Evolutionary conservation across 345 rosid genomes (phyloP), one percentile per base, ranked within the genome.

Genomic region (Eucalyptus curtisii): DNA sequence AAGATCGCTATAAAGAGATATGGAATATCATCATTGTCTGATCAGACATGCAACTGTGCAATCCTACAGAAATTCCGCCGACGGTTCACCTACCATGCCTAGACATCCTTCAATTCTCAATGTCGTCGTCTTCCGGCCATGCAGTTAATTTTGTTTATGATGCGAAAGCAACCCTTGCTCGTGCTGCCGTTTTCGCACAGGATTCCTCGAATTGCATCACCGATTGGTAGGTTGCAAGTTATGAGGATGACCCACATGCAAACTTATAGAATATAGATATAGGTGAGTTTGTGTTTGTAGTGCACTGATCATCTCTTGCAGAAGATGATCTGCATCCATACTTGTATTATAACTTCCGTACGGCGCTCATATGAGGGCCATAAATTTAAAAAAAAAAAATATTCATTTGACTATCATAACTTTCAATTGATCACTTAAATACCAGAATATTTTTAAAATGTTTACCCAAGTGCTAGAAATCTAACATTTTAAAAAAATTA

Each of bases 251-350:
- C 5, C 37, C 76, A 7, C 40, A 15, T n/a, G 37, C 20, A n/a
- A 64, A n/a, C 20, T n/a, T 0, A 7, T 14, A 3, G 76, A 64
- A 64, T 14, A n/a, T 16, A 16, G 3, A 68, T 68, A 33, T 0
- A 22, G 25, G 80, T 4, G 76, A 66, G 20, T 2, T 17, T 2
- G 19, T 66, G 9, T n/a, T n/a, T 8, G 40, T 31, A 66, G 42
- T 3, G 20, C 40, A 8, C 40, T 10, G 22, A 31, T 31, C 79
- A 16, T 66, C 1, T 31, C 11, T 8, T 0, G 8, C 45, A 17
- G 1, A 68, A 33, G 42, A 68, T 33, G 81, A 19, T 1, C 24
- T 0, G 13, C 2, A 1, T 17, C 13, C 24, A 11, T 17, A 33
- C 25, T 10, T 3, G 2, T 16, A 66, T 7, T 2, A 53, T 22